Base-by-base conservation (phyloP, 1,139 yeast genomes). In the Suhomyces terraborum region DNA sequence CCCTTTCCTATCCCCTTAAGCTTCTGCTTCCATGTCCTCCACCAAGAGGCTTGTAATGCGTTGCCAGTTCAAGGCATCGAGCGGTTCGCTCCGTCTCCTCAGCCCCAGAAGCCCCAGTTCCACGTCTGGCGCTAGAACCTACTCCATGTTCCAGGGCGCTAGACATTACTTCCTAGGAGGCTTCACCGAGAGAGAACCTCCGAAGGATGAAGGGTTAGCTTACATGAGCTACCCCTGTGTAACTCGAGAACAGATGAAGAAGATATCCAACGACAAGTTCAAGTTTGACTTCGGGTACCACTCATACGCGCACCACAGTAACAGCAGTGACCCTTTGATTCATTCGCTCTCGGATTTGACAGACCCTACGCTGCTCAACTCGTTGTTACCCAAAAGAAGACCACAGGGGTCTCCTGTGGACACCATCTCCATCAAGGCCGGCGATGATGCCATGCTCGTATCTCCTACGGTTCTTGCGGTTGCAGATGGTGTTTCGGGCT, bases 401-500 rank as follows among this genome's bases (percentile, higher is more conserved):
- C 76, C 80, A 0, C 73, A 69, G 30, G 81, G 81, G 1, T 73
- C 79, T 8, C 80, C 80, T 0, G 66, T 66, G 18, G 82, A 77
- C 47, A 77, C 83, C 0, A 57, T 77, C 6, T 73, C 79, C 8
- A 67, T 78, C 32, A 73, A 73, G 48, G 79, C 79, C 8, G 84
- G 84, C 1, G 84, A 79, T 48, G 84, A 79, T 53, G 81, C 84
- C n/a, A 75, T 78, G 77, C 61, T 79, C 35, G 77, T 77, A 3
- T 75, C 82, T 3, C 79, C 82, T 1, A 68, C 77, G 6, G 70
- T 79, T 21, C 52, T 79, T 39, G 84, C 80, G 1, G 70, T 79
- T 7, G 84, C 84, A 2, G 84, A 79, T 54, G 84, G 84, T 0
- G 82, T 79, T 7, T 72, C 79, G 21, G 82, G 82, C 3, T 79